Evolutionary conservation across 1,284 basidiomycete genomes (phyloP).

Genomic region (Sparassis latifolia): DNA sequence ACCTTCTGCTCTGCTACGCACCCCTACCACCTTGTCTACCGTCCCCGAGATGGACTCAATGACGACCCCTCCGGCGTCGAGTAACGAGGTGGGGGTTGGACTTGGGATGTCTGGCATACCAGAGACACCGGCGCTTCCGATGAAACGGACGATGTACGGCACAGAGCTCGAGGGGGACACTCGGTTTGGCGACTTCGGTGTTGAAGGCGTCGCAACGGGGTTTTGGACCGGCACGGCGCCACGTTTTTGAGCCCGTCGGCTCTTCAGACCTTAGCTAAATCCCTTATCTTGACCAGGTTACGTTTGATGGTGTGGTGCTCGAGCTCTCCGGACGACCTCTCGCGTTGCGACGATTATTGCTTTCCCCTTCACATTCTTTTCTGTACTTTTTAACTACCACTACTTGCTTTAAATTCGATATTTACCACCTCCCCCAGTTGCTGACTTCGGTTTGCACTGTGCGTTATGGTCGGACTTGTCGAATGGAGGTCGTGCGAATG

Average conservation of each 20-base stretch:
- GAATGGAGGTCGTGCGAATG: no score
- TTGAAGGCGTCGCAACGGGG: constrained; percentile 62
- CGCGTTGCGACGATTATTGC: no score
- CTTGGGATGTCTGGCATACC: constrained; percentile 20
- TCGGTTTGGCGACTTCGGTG: constrained; percentile 75
- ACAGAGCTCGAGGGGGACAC: constrained; percentile 70
- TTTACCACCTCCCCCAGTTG: no score
- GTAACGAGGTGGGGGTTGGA: constrained; percentile 21
- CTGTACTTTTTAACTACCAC: no score
- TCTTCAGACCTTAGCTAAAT: constrained; percentile 8
- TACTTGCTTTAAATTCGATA: no score
- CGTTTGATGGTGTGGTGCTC: not conserved
- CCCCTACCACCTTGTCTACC: constrained; percentile 15
- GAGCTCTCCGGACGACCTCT: no score
- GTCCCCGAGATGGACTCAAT: constrained; percentile 4
- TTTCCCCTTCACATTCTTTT: no score
- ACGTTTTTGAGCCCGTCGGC: constrained; percentile 19
- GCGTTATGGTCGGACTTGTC: no score
- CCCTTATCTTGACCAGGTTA: constrained; percentile 1
- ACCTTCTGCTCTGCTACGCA: constrained; percentile 15
- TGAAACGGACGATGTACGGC: constrained; percentile 71
- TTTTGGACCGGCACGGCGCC: constrained; percentile 44
- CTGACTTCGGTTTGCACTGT: no score
- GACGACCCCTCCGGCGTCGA: constrained; percentile 7
- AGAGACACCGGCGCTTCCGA: constrained; percentile 28